phyloP scores from a whole-genome alignment of 2,329 filamentous ascomycete species.

The Talaromyces sp. region DNA sequence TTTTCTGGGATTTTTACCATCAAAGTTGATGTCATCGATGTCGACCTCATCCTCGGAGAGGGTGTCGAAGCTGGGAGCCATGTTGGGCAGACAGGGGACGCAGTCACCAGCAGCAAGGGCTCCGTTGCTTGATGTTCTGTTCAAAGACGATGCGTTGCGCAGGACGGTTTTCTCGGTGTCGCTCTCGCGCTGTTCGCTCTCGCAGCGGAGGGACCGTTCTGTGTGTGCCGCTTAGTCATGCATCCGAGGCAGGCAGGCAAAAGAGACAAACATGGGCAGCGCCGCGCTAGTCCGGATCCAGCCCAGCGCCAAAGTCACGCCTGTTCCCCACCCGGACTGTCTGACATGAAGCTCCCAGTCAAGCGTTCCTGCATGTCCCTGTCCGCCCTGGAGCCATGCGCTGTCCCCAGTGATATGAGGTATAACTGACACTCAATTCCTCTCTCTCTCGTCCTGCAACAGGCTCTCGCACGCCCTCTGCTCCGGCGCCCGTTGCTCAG shows the following conservation, averaged over 20 bases:
- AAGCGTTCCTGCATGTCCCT: neutral
- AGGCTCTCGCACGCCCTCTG: neutral
- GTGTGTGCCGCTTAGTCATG: conserved; percentile 17
- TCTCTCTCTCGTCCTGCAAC: neutral
- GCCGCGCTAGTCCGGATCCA: neutral
- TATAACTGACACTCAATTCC: neutral
- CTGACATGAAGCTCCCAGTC: conserved; percentile 3
- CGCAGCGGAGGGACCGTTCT: conserved; percentile 14
- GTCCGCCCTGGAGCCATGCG: neutral
- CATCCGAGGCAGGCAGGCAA: conserved; percentile 9
- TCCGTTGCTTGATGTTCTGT: conserved; percentile 4
- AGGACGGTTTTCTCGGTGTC: conserved; percentile 1
- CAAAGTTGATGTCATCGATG: conserved; percentile 92
- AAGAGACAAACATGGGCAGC: conserved; percentile 8
- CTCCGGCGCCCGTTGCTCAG: neutral
- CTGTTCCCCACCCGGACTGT: neutral
- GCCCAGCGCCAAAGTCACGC: neutral
- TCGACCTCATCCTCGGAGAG: conserved; percentile 87
- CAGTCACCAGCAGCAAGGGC: conserved; percentile 18
- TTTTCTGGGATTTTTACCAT: conserved; percentile 41
- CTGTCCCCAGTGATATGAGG: neutral
- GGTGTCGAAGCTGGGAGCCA: conserved; percentile 92
- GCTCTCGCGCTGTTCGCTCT: neutral
- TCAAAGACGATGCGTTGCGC: neutral
- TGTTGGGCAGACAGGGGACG: conserved; percentile 48